Conservation (phyloP, 495 filamentous ascomycete species). For the Penicillium salamii region DNA sequence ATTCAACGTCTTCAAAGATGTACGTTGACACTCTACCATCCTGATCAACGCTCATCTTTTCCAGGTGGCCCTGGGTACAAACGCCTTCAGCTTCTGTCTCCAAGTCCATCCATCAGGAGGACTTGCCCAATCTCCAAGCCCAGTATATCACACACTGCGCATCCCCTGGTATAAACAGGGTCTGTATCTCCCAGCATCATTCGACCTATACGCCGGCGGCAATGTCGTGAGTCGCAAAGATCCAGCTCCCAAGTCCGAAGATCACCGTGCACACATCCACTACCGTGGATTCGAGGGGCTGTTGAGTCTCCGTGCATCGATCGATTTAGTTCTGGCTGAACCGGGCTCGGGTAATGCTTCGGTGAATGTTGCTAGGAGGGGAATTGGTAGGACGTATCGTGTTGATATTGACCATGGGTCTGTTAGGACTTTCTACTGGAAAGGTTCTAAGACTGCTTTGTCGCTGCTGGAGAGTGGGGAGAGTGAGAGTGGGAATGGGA, state of each 20-base stretch:
- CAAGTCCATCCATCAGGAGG: conserved; percentile 7
- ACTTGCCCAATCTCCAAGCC: conserved; percentile 1
- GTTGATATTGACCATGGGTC: not conserved
- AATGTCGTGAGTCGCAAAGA: conserved; percentile 5
- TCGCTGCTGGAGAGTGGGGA: not conserved
- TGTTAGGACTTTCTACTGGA: conserved; percentile 3
- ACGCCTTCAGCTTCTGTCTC: conserved; percentile 5
- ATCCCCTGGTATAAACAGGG: conserved; percentile 6
- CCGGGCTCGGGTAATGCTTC: not conserved
- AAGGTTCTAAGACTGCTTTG: conserved; percentile 4
- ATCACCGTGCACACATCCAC: conserved; percentile 1
- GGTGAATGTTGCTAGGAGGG: not conserved
- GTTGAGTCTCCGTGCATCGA: not conserved
- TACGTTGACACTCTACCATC: not conserved
- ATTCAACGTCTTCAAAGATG: conserved; percentile 11
- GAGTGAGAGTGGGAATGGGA: not conserved
- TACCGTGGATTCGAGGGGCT: conserved; percentile 7
- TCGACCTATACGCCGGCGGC: conserved; percentile 3
- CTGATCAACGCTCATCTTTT: not conserved
- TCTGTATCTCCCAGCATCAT: conserved; percentile 3
- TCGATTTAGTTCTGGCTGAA: not conserved
- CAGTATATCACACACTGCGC: conserved; percentile 6
- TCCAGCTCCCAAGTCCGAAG: not conserved
- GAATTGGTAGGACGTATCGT: conserved; percentile 6
- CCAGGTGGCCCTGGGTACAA: conserved; percentile 1